Evolutionary conservation across 1,284 basidiomycete genomes (phyloP).

Genomic region (Malassezia obtusa): DNA sequence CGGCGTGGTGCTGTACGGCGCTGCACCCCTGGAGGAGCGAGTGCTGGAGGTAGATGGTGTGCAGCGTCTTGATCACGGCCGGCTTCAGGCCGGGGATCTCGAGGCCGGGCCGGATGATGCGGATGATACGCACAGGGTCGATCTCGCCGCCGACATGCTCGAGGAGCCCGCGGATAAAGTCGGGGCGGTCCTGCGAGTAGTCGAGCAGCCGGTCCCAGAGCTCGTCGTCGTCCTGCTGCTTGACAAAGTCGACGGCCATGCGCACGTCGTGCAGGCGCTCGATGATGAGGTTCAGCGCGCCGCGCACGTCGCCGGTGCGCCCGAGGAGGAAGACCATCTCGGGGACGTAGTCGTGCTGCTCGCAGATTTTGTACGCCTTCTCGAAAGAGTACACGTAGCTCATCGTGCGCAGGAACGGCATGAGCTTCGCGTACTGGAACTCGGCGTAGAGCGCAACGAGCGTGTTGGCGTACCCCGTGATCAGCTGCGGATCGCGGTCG

Average conservation of each 20-base stretch:
- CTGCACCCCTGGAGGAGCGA: slow-evolving; percentile 38
- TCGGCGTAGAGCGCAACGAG: slow-evolving; percentile 88
- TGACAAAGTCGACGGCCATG: slow-evolving; percentile 90
- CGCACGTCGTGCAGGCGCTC: slow-evolving; percentile 80
- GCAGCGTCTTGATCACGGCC: slow-evolving; percentile 89
- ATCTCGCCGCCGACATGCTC: slow-evolving; percentile 96
- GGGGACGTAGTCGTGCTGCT: slow-evolving; percentile 71
- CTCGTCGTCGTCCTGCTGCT: slow-evolving; percentile 92
- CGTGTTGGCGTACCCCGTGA: slow-evolving; percentile 69
- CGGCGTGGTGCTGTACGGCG: slow-evolving; percentile 33
- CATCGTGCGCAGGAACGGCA: slow-evolving; percentile 74
- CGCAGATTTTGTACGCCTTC: slow-evolving; percentile 79
- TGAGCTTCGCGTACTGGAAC: slow-evolving; percentile 65
- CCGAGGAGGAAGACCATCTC: slow-evolving; percentile 98
- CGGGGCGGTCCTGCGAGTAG: slow-evolving; percentile 85
- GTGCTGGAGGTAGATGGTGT: slow-evolving; percentile 75
- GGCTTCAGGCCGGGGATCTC: slow-evolving; percentile 90
- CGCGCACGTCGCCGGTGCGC: slow-evolving; percentile 92
- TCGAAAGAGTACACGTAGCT: slow-evolving; percentile 88
- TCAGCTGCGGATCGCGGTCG: slow-evolving; percentile 71
- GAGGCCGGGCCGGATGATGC: slow-evolving; percentile 85
- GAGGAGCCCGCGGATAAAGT: slow-evolving; percentile 79
- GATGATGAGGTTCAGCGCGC: slow-evolving; percentile 87
- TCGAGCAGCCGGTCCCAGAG: slow-evolving; percentile 92
- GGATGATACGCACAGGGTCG: slow-evolving; percentile 83